Conservation (phyloP, 495 filamentous ascomycete genomes). For the Podospora appendiculata region DNA sequence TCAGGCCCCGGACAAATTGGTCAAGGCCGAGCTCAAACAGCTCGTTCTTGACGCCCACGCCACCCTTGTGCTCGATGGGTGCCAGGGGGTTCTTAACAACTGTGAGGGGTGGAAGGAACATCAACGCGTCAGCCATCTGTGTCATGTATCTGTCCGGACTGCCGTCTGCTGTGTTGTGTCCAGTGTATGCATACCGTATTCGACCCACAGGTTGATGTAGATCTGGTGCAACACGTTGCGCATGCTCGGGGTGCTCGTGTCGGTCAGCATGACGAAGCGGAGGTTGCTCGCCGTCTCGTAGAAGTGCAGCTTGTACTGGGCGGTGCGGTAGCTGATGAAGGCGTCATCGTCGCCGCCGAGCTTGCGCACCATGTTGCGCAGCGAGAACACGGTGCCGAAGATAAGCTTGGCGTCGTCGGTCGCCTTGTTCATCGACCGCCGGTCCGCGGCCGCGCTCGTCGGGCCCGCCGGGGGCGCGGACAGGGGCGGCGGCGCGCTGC, state of each 20-base stretch:
- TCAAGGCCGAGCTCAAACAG: conserved; percentile 89
- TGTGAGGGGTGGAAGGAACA: conserved; percentile 24
- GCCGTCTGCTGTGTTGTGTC: no score
- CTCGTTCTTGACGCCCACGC: conserved; percentile 85
- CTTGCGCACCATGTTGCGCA: conserved; percentile 95
- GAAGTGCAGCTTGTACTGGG: conserved; percentile 96
- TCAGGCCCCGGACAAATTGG: conserved; percentile 59
- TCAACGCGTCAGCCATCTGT: background rate
- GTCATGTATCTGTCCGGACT: background rate
- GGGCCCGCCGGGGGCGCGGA: background rate
- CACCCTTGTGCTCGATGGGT: conserved; percentile 80
- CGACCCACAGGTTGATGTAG: conserved; percentile 94
- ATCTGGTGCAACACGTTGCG: conserved; percentile 93
- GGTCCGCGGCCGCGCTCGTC: conserved; percentile 6
- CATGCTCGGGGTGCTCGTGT: conserved; percentile 82
- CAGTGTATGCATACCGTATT: conserved; percentile 61
- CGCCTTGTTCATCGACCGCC: conserved; percentile 32
- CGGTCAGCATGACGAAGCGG: conserved; percentile 95
- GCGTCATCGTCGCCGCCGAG: conserved; percentile 86
- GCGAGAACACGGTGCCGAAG: conserved; percentile 91
- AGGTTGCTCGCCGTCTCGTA: conserved; percentile 95
- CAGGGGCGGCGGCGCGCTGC: conserved; percentile 10
- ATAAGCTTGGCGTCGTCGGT: conserved; percentile 93
- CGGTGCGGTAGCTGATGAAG: conserved; percentile 84
- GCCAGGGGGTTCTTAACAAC: conserved; percentile 94